Conservation (phyloP, 352 stramenopile genomes). For the Achlya hypogyna region DNA sequence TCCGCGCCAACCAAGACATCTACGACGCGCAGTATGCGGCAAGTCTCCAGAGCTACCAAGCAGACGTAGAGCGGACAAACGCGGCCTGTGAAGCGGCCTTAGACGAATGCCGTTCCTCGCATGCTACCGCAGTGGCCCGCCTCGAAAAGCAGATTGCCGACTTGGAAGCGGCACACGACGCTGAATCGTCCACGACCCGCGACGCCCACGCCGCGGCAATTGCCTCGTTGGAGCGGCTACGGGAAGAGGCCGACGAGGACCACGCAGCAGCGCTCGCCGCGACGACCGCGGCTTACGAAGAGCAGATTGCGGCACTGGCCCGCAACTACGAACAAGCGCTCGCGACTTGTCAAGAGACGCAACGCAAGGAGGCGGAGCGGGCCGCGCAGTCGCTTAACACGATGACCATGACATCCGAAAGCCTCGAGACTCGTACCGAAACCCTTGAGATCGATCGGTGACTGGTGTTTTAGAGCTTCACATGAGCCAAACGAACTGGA, state of each 20-base stretch:
- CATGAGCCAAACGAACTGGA: neutral
- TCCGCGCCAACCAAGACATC: neutral
- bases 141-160: neutral
- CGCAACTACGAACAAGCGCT: neutral
- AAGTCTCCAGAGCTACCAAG: neutral
- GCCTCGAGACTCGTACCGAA: neutral
- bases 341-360: neutral
- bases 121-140: neutral
- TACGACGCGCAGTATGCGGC: neutral
- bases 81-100: neutral
- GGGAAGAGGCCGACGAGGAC: neutral
- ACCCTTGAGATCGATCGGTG: neutral
- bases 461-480: neutral
- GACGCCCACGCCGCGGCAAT: neutral
- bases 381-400: neutral
- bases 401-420: neutral
- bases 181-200: neutral
- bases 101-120: neutral
- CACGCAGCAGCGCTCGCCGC: neutral
- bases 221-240: neutral
- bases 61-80: neutral
- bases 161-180: neutral
- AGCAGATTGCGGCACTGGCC: neutral
- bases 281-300: neutral
- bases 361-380: neutral